Conservation (phyloP, 805 yeast genomes). For the Nakazawaea ernobii region DNA sequence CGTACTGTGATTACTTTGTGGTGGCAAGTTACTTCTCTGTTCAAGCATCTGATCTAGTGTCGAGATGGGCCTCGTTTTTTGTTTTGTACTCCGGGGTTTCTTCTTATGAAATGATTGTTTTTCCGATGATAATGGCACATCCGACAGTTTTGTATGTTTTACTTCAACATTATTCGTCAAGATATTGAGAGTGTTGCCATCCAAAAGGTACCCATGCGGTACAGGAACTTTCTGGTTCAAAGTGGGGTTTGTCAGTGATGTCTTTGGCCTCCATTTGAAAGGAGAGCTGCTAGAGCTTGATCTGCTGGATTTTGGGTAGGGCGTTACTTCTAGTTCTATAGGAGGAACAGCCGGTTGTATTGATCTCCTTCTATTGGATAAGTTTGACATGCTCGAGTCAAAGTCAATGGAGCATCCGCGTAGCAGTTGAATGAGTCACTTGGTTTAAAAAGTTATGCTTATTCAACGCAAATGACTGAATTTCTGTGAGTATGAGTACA, state of each 20-base stretch:
- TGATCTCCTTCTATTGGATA: too few species aligned
- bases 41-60: background rate
- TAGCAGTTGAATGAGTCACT: too few species aligned
- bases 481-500: too few species aligned
- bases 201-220: constrained; percentile 2
- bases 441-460: too few species aligned
- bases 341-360: background rate
- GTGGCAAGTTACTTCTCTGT: background rate
- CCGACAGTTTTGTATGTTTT: background rate
- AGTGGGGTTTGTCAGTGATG: background rate
- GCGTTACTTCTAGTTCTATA: background rate
- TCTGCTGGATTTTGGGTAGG: background rate
- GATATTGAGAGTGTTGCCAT: constrained; percentile 2
- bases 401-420: too few species aligned
- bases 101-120: too few species aligned
- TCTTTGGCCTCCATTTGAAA: constrained; percentile 1
- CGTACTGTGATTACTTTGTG: background rate
- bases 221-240: background rate
- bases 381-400: too few species aligned
- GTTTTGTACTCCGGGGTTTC: background rate
- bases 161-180: constrained; percentile 3
- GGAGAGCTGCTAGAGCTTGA: background rate
- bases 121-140: too few species aligned
- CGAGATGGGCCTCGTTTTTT: background rate
- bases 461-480: too few species aligned